These are phyloP conservation scores for Globisporangium carolinianum DNA, from an alignment of 352 stramenopile genomes.

Conservation along the genomic window DNA sequence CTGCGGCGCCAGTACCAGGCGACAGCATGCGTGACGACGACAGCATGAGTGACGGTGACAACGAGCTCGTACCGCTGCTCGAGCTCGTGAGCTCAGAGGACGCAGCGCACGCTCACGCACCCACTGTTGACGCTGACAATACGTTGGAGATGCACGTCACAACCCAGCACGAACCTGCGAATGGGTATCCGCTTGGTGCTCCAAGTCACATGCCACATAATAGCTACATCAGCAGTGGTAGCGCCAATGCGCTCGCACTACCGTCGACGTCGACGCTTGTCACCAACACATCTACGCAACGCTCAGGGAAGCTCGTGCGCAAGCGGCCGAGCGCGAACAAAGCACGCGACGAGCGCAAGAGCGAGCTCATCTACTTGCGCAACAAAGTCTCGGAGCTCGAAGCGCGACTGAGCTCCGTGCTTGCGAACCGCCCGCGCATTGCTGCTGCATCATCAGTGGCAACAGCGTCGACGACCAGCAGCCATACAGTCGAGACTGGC, in stretches of 20 bases:
- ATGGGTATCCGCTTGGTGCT: too few relatives aligned
- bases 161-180: neutral
- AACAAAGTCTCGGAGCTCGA: conserved; percentile 11
- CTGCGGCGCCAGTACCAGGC: too few relatives aligned
- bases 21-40: too few relatives aligned
- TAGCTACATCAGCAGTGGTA: too few relatives aligned
- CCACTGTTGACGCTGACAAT: neutral
- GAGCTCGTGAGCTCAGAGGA: conserved; percentile 2
- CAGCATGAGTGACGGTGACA: neutral
- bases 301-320: too few relatives aligned
- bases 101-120: neutral
- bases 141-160: neutral
- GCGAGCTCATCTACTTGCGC: conserved; percentile 12
- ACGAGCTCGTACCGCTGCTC: neutral
- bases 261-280: neutral
- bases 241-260: neutral
- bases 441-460: neutral
- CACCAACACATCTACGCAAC: neutral
- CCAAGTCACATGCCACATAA: too few relatives aligned
- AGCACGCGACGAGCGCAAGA: conserved; percentile 10
- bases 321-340: conserved; percentile 6
- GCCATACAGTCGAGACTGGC: too few relatives aligned
- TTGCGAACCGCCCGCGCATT: conserved; percentile 8
- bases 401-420: conserved; percentile 15
- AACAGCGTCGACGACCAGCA: neutral